Evolutionary conservation across 2,329 filamentous ascomycete species (phyloP).

Genomic region (Epichloe sylvatica): DNA sequence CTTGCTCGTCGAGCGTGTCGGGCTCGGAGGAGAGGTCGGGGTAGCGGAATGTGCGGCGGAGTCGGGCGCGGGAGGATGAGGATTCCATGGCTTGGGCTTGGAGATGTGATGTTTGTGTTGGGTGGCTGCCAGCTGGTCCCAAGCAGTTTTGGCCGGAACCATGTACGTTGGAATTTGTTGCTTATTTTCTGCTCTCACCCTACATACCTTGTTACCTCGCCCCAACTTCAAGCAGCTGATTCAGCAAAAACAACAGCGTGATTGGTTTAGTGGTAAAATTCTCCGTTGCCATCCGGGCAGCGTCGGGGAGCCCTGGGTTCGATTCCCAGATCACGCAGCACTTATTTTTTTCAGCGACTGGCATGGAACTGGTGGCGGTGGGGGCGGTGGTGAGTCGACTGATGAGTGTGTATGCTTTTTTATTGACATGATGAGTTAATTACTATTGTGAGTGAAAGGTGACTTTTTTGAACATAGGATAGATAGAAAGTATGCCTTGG

Average conservation of each 20-base stretch:
- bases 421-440: neutral
- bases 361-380: too few relatives aligned
- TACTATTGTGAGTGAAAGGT: neutral
- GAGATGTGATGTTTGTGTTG: neutral
- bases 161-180: too few relatives aligned
- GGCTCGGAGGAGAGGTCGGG: slow-evolving; percentile 44
- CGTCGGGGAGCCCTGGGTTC: slow-evolving; percentile 21
- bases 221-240: neutral
- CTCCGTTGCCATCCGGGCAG: slow-evolving; percentile 16
- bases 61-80: slow-evolving; percentile 35
- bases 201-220: neutral
- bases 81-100: slow-evolving; percentile 4
- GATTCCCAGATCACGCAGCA: slow-evolving; percentile 18
- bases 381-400: neutral
- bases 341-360: too few relatives aligned
- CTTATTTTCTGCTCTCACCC: too few relatives aligned
- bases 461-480: too few relatives aligned
- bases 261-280: slow-evolving; percentile 19
- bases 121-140: too few relatives aligned
- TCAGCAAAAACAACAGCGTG: slow-evolving; percentile 3
- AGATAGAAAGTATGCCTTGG: too few relatives aligned
- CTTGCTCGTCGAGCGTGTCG: slow-evolving; percentile 62
- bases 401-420: neutral
- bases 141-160: too few relatives aligned
- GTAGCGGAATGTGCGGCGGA: slow-evolving; percentile 68